These are phyloP conservation scores for Poterioochromonas sp. DNA, from an alignment of 352 stramenopile genomes.

Conservation along the genomic window DNA sequence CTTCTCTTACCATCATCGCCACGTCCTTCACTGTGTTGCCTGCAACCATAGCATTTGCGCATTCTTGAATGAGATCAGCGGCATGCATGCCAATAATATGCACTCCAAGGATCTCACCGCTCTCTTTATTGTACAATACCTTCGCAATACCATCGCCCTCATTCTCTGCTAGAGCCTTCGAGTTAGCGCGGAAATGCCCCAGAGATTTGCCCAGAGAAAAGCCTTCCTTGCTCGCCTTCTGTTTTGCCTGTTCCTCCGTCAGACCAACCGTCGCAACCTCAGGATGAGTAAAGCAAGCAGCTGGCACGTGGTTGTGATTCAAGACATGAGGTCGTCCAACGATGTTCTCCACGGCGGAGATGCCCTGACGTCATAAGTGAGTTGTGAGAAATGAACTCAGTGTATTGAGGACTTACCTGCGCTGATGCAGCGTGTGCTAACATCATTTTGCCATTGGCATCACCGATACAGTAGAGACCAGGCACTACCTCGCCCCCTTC, in stretches of 20 bases:
- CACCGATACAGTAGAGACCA: constrained; percentile 71
- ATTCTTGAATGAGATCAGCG: constrained; percentile 77
- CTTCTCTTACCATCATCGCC: constrained; percentile 60
- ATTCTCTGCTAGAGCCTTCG: constrained; percentile 65
- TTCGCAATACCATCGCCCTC: constrained; percentile 72
- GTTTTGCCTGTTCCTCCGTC: constrained; percentile 66
- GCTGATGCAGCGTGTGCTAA: constrained; percentile 68
- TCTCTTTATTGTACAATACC: constrained; percentile 71
- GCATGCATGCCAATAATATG: constrained; percentile 77
- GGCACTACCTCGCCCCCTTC: constrained; percentile 56
- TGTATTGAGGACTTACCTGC: constrained; percentile 48
- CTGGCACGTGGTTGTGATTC: constrained; percentile 66
- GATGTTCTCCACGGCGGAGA: constrained; percentile 74
- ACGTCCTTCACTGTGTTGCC: constrained; percentile 70
- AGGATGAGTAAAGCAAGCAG: constrained; percentile 70
- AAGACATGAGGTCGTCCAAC: constrained; percentile 57
- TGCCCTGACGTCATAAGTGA: neutral
- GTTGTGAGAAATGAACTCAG: neutral
- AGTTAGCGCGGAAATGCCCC: constrained; percentile 70
- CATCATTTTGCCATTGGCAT: constrained; percentile 78
- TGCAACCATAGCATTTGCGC: constrained; percentile 65
- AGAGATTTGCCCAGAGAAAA: constrained; percentile 66
- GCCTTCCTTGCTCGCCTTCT: constrained; percentile 59
- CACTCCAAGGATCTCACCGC: constrained; percentile 67
- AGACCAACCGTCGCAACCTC: constrained; percentile 65